Conservation (phyloP, 805 yeast species). For the Hagleromyces aurorensis region DNA sequence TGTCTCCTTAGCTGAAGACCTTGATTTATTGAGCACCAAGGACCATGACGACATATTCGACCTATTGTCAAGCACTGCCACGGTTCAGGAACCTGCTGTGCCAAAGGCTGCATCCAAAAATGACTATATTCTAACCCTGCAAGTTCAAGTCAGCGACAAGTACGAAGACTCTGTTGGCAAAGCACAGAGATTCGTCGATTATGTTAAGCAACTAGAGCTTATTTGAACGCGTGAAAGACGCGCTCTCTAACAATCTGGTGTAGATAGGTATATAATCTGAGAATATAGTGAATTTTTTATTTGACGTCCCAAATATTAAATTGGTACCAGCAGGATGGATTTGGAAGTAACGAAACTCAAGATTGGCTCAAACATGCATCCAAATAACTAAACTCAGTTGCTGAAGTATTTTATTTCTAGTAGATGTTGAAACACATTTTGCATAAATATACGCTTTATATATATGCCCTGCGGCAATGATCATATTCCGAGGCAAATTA, state of each 20-base stretch:
- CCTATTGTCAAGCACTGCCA: constrained; percentile 13
- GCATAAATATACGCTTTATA: constrained; percentile 1
- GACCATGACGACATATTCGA: constrained; percentile 23
- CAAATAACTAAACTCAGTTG: constrained; percentile 1
- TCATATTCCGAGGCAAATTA: constrained; percentile 15
- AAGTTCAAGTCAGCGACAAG: constrained; percentile 16
- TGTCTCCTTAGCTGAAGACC: constrained; percentile 10
- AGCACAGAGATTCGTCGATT: constrained; percentile 21
- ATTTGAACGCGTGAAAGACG: constrained; percentile 2
- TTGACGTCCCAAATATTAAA: no score
- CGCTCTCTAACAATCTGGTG: not conserved
- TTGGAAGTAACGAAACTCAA: no score
- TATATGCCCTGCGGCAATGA: not conserved
- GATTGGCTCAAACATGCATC: no score
- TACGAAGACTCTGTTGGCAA: constrained; percentile 19
- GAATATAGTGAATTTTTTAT: constrained; percentile 3
- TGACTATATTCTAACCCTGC: constrained; percentile 16
- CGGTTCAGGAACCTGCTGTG: constrained; percentile 1
- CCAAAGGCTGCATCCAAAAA: constrained; percentile 1
- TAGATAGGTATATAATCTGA: not conserved
- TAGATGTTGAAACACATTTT: constrained; percentile 1
- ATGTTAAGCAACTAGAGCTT: constrained; percentile 15
- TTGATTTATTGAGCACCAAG: constrained; percentile 1
- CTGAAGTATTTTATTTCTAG: constrained; percentile 1
- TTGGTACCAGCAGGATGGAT: no score